Percentiles rank a stretch among this genome's conserved stretches.
Evolutionary conservation across 352 stramenopile species (phyloP).

Genomic region (Saprolegnia parasitica): DNA sequence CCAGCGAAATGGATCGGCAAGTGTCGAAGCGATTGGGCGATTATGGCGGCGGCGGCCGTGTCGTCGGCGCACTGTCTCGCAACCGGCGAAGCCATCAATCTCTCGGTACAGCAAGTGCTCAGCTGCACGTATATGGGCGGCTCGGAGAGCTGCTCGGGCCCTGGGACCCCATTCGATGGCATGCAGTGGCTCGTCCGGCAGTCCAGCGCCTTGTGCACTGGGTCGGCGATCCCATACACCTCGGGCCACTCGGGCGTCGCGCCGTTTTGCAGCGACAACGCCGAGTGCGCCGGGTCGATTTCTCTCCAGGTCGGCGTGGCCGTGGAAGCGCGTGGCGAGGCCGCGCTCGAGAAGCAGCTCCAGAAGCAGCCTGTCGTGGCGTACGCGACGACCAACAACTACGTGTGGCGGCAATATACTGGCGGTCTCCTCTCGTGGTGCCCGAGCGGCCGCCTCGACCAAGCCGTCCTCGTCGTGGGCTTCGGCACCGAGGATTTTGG

Average conservation of each 20-base stretch:
- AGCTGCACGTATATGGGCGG: slow-evolving; percentile 71
- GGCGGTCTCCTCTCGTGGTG: too few species aligned
- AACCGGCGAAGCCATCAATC: slow-evolving; percentile 52
- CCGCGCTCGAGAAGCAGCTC: slow-evolving; percentile 88
- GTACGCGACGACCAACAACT: slow-evolving; percentile 50
- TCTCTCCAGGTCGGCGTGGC: slow-evolving; percentile 34
- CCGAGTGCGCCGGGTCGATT: slow-evolving; percentile 35
- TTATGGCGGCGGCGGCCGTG: slow-evolving; percentile 87
- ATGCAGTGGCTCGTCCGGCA: slow-evolving; percentile 58
- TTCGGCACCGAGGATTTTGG: slow-evolving; percentile 56
- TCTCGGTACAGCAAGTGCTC: slow-evolving; percentile 92
- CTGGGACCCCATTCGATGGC: slow-evolving; percentile 83
- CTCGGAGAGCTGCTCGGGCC: slow-evolving; percentile 86
- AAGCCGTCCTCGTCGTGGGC: slow-evolving; percentile 95
- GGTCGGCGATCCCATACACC: slow-evolving; percentile 81
- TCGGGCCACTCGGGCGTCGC: slow-evolving; percentile 36
- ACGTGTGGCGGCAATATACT: too few species aligned
- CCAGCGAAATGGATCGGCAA: slow-evolving; percentile 91
- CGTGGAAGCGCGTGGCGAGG: slow-evolving; percentile 50
- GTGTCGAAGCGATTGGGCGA: slow-evolving; percentile 96
- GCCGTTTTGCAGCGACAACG: slow-evolving; percentile 35
- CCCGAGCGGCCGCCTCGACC: slow-evolving; percentile 92
- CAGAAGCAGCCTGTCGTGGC: slow-evolving; percentile 94
- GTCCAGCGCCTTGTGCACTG: slow-evolving; percentile 75
- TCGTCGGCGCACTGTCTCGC: slow-evolving; percentile 86